Evolutionary conservation across 2,329 filamentous ascomycete species (phyloP), one percentile per base, ranked within the genome.

Genomic region (Chaetomiaceae sp.): DNA sequence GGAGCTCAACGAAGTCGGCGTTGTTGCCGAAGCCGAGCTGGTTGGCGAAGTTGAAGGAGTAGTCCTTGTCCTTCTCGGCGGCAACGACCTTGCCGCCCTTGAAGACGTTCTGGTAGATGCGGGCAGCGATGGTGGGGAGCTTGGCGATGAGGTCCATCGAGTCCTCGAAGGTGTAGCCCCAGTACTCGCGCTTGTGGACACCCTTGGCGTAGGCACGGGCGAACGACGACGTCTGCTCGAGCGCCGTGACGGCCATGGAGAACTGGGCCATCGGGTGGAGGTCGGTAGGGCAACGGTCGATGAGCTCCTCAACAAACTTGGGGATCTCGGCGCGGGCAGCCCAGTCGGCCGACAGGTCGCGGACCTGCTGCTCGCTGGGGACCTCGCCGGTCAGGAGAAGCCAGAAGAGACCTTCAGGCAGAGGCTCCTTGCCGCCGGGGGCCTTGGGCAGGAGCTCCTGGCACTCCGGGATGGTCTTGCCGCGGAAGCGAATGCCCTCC

Each of bases 31-130:
- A 99, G 67, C 93, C 93, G 65, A 99, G 89, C 84, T 96, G 90
- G 85, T 97, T 97, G 75, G 93, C 91, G 72, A 99, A 88, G 87
- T 99, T 99, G 88, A 86, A 99, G 65, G 86, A 82, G 80, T 96
- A 99, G 72, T 99, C 93, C 87, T 97, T 93, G 79, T 97, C 92
- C 82, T 96, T 95, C 81, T 97, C 86, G 71, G 96, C 83, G 50
- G 90, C 72, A 55, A 89, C 88, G 62, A 99, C 92, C 86, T 97
- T 97, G 77, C 93, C 93, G 69, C 95, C 93, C 85, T 97, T 96
- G 89, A 95, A 99, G 72, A 97, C 86, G 74, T 99, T 99, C 80
- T 95, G 93, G 86, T 99, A 99, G 82, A 99, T 99, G 78, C 90
- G 89, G 59, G 93, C 80, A 60, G 93, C 93, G 67, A 99, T 96